A percentile compares a stretch with the other conserved stretches of the same genome.
These are phyloP conservation scores for Suhomyces tanzawaensis DNA, from an alignment of 805 yeast species.

Conservation along the genomic window DNA sequence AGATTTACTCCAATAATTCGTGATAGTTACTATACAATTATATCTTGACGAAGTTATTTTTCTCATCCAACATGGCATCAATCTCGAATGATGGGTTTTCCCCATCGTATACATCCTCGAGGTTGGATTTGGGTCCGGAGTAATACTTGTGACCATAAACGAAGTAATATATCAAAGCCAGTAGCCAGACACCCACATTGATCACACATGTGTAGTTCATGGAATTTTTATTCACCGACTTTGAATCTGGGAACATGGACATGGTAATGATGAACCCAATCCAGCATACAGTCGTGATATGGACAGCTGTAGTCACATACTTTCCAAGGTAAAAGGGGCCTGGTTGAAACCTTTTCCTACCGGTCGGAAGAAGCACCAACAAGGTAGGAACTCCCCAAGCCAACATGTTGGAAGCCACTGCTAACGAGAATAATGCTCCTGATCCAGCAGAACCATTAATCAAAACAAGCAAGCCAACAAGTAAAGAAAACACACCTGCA, in stretches of 20 bases:
- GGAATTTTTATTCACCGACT: slow-evolving; percentile 37
- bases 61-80: slow-evolving; percentile 1
- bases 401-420: slow-evolving; percentile 59
- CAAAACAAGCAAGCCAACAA: slow-evolving; percentile 57
- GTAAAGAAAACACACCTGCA: slow-evolving; percentile 47
- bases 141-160: slow-evolving; percentile 53
- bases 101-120: slow-evolving; percentile 5
- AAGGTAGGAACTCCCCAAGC: slow-evolving; percentile 65
- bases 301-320: slow-evolving; percentile 41
- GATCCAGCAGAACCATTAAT: slow-evolving; percentile 58
- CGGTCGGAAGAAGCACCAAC: slow-evolving; percentile 46
- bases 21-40: too few relatives aligned
- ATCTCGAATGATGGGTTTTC: slow-evolving; percentile 1
- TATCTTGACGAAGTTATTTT: too few relatives aligned
- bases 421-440: slow-evolving; percentile 63
- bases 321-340: slow-evolving; percentile 68
- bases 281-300: slow-evolving; percentile 49
- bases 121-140: slow-evolving; percentile 47
- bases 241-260: slow-evolving; percentile 58
- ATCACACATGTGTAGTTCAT: slow-evolving; percentile 75
- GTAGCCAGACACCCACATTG: slow-evolving; percentile 57
- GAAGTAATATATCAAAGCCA: slow-evolving; percentile 51
- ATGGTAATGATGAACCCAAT: slow-evolving; percentile 52
- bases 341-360: slow-evolving; percentile 51
- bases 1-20: too few relatives aligned